phyloP scores from a whole-genome alignment of 2,329 filamentous ascomycete genomes.

The Dothistroma pini region DNA sequence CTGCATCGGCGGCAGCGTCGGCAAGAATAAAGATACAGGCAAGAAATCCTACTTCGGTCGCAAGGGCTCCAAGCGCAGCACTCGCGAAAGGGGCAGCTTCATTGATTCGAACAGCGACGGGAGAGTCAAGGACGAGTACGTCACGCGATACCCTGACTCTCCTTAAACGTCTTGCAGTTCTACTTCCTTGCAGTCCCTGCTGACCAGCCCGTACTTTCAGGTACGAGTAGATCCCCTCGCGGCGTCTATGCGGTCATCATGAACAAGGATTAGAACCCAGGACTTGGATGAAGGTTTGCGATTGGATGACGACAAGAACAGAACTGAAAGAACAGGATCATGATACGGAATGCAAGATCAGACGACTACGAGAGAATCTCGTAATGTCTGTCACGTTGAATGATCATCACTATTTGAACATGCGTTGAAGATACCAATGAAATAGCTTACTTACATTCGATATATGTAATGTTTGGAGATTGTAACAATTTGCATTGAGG shows the following conservation, averaged over 20 bases:
- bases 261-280: background rate
- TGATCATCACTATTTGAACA: background rate
- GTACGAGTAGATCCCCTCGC: background rate
- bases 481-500: background rate
- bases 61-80: constrained; percentile 47
- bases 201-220: constrained; percentile 6
- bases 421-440: background rate
- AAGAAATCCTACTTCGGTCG: constrained; percentile 47
- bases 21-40: constrained; percentile 41
- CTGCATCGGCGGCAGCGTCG: constrained; percentile 56
- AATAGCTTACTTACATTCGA: background rate
- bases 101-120: constrained; percentile 55
- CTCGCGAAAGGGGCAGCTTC: constrained; percentile 49
- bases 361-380: background rate
- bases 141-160: constrained; percentile 22
- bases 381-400: background rate
- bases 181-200: constrained; percentile 35
- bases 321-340: background rate
- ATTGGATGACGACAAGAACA: background rate
- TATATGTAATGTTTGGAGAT: background rate
- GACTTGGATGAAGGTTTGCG: background rate
- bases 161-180: background rate
- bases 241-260: background rate
- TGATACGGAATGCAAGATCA: background rate
- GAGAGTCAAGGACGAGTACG: constrained; percentile 68